phyloP scores from a whole-genome alignment of 163 green algal species.

The Scenedesmus sp. region DNA sequence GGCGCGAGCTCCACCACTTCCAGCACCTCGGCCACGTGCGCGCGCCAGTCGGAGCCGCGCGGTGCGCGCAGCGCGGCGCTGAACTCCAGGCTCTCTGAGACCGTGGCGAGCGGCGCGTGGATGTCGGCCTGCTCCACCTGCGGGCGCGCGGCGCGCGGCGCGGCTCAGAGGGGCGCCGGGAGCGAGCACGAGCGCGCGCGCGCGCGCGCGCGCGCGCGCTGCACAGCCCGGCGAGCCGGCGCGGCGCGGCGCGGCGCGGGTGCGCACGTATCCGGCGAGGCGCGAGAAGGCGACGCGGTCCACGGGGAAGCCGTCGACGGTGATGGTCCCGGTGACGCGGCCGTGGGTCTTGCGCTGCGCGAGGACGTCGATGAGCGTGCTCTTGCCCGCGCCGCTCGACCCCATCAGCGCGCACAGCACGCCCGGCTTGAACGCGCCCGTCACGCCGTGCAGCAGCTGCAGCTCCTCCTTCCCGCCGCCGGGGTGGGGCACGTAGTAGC shows the following conservation, averaged over 20 bases:
- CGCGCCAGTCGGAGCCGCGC: slow-evolving; percentile 37
- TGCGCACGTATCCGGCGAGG: slow-evolving; percentile 35
- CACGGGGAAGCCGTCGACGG: slow-evolving; percentile 45
- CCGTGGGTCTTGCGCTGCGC: slow-evolving; percentile 42
- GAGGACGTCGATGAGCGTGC: slow-evolving; percentile 73
- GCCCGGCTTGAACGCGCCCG: slow-evolving; percentile 71
- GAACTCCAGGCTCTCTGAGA: slow-evolving; percentile 76
- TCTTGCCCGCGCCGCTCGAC: slow-evolving; percentile 71
- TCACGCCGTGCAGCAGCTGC: slow-evolving; percentile 76
- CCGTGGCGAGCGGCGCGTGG: slow-evolving; percentile 67
- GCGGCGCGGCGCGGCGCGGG: too few species aligned
- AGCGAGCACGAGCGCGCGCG: too few species aligned
- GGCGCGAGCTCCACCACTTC: slow-evolving; percentile 70
- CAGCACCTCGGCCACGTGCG: slow-evolving; percentile 65
- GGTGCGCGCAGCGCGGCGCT: slow-evolving; percentile 64
- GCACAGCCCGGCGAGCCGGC: too few species aligned
- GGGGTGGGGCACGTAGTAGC: slow-evolving; percentile 31
- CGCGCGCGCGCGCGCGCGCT: too few species aligned
- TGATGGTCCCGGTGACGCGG: slow-evolving; percentile 15
- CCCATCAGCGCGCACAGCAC: slow-evolving; percentile 83
- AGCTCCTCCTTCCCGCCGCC: slow-evolving; percentile 44
- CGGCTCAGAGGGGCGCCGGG: too few species aligned
- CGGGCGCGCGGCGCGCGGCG: too few species aligned
- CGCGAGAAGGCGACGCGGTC: not conserved
- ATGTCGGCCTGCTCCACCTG: slow-evolving; percentile 64